Base-by-base conservation (phyloP, 495 filamentous ascomycete genomes). In the Xylaria grammica region DNA sequence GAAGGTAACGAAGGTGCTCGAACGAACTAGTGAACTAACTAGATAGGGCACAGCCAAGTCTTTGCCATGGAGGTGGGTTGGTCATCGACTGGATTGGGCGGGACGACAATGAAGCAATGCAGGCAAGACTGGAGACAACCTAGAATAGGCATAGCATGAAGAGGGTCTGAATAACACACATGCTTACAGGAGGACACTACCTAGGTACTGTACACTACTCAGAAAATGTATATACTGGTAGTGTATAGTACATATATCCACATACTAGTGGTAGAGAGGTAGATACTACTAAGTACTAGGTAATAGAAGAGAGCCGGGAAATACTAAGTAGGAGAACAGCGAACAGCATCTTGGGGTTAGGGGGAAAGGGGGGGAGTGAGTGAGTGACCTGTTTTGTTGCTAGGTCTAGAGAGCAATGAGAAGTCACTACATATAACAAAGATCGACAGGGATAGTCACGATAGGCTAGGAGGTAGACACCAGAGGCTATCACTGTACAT, bases 41-140 rank as follows among this genome's bases (percentile, higher is more conserved):
- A 62, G 49, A 30, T 34, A 56, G 22, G 34, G 34, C 32, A 19
- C 17, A 30, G 42, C 40, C 55, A 64, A 54, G 45, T 3, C 3
- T 42, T 46, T 49, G 61, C 62, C 60, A 20, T 71, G 71, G 67
- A 69, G 66, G 64, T 66, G 67, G 70, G 64, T 59, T 70, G 65
- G 65, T 68, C 65, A 54, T 62, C 52, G 17, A 50, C 66, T 67
- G 46, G 64, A 67, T 67, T 71, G 66, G 70, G 72, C 72, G 74
- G 72, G 61, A 73, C 67, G 61, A 70, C 66, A 68, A 60, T 75
- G 66, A 76, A 78, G 69, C 67, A 62, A 74, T 71, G 69, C 66
- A 70, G 66, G 62, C 69, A 69, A 72, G 63, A 65, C 63, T 65
- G 54, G 63, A 40, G 45, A 45, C 42, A 10, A 24, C 1, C 63